Base-by-base conservation (phyloP, 2,329 filamentous ascomycete genomes). In the Ceratocystis harringtonii region DNA sequence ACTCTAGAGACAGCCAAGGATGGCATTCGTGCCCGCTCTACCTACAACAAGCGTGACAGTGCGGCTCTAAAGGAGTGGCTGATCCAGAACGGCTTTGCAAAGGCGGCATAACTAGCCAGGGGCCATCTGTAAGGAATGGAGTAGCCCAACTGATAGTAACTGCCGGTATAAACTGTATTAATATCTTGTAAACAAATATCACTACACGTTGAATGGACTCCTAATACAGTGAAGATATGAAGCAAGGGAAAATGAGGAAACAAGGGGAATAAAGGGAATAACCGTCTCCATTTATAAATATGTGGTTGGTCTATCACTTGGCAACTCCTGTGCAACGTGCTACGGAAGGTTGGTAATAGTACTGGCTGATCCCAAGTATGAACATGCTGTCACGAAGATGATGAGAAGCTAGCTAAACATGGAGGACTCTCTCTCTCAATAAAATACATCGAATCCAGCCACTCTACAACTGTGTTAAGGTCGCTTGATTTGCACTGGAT, bases 1-100 rank as follows among this genome's bases (percentile, higher is more conserved):
- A 92, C 90, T 3, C 77, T 99, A 63, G 86, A 87, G 69, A 90
- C 95, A 69, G 87, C 92, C 68, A 86, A 86, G 73, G 94, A 97
- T 74, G 91, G 87, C 68, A 89, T 97, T 69, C 83, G 86, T 52
- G 90, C 88, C 10, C 87, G 92, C 71, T 90, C 90, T 3, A 84
- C 84, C 50, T 99, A 96, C 78, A 86, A 85, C 73, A 79, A 85
- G 74, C 82, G 94, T 65, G 94, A 97, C 74, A 80, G 84, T 66
- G 80, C 79, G 63, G 78, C 82, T 57, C 81, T 96, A 65, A 81
- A 87, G 75, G 88, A 91, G 76, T 97, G 92, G 92, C 76, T 97
- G 70, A 72, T 70, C 19, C 73, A 76, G n/a, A 79, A 81, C 65
- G 76, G 76, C 2, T 81, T 80, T 66, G 68, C 74, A 70, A 75